These are phyloP conservation scores for Stephania cephalantha DNA, from an alignment of 164 flowering plant genomes.

Conservation along the genomic window DNA sequence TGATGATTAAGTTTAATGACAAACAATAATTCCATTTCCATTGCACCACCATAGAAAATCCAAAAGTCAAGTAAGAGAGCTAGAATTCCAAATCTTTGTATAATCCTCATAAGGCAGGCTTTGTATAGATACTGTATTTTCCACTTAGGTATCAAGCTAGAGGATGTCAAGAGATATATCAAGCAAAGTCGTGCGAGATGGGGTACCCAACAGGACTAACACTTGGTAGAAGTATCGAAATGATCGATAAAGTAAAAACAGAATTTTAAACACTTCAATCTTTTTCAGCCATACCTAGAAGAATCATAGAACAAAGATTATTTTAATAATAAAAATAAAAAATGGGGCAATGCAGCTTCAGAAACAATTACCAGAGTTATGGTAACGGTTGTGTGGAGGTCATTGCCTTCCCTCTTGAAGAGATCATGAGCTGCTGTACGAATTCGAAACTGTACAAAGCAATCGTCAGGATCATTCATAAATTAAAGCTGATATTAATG, in stretches of 20 bases:
- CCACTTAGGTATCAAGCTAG: background rate
- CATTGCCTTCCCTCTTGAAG: constrained; percentile 91
- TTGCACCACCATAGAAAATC: background rate
- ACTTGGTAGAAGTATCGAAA: background rate
- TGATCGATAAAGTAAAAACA: background rate
- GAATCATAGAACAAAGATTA: background rate
- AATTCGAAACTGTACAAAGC: constrained; percentile 64
- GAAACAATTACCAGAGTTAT: constrained; percentile 70
- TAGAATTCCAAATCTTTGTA: background rate
- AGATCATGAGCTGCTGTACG: constrained; percentile 84
- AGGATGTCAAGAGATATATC: background rate
- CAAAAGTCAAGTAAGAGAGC: background rate
- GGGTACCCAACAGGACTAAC: background rate
- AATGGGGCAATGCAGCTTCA: too few relatives aligned
- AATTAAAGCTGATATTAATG: background rate
- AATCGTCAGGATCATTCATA: background rate
- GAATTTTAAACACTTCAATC: background rate
- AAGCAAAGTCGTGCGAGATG: background rate
- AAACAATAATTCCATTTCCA: too few relatives aligned
- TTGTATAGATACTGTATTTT: background rate
- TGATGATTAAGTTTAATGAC: background rate
- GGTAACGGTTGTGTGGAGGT: constrained; percentile 79
- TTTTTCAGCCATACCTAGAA: background rate
- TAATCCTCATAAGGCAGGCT: background rate
- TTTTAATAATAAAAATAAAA: background rate